Percentiles rank a stretch among this genome's conserved stretches.
These are phyloP conservation scores for Naematelia encephala DNA, from an alignment of 768 basidiomycete species.

Conservation along the genomic window DNA sequence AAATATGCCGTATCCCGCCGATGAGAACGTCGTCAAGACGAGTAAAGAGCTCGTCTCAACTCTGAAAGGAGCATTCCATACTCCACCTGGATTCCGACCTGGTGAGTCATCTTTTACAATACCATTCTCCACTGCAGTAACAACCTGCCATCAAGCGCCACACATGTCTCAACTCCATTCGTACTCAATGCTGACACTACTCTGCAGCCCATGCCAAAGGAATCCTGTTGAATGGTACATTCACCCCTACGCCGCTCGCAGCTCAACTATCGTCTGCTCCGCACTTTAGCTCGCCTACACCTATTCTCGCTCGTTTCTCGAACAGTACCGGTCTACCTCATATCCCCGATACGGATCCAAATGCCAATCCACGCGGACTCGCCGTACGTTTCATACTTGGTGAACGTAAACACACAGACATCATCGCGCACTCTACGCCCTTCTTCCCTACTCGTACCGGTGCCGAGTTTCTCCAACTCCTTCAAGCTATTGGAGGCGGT, in stretches of 20 bases:
- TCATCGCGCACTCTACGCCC: conserved; percentile 26
- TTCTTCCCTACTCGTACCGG: conserved; percentile 25
- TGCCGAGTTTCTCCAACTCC: conserved; percentile 22
- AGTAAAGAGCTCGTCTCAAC: conserved; percentile 2
- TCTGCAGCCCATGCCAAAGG: conserved; percentile 23
- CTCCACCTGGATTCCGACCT: conserved; percentile 15
- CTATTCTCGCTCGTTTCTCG: conserved; percentile 20
- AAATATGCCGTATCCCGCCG: not conserved
- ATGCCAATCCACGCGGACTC: conserved; percentile 27
- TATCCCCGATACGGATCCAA: conserved; percentile 29
- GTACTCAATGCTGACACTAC: not conserved
- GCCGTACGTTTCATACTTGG: conserved; percentile 23
- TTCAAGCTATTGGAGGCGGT: conserved; percentile 11
- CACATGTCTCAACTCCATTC: no score
- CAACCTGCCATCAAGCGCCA: no score
- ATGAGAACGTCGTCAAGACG: conserved; percentile 1
- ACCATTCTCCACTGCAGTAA: no score
- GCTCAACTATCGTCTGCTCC: conserved; percentile 14
- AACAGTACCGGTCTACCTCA: conserved; percentile 20
- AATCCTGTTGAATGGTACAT: conserved; percentile 13
- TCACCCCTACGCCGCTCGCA: conserved; percentile 20
- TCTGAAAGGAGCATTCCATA: conserved; percentile 9
- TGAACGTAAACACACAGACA: conserved; percentile 25
- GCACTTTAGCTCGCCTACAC: conserved; percentile 17
- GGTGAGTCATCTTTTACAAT: conserved; percentile 1